These are phyloP conservation scores for Cadophora luteo-olivacea DNA, from an alignment of 2,329 filamentous ascomycete species.

Conservation along the genomic window DNA sequence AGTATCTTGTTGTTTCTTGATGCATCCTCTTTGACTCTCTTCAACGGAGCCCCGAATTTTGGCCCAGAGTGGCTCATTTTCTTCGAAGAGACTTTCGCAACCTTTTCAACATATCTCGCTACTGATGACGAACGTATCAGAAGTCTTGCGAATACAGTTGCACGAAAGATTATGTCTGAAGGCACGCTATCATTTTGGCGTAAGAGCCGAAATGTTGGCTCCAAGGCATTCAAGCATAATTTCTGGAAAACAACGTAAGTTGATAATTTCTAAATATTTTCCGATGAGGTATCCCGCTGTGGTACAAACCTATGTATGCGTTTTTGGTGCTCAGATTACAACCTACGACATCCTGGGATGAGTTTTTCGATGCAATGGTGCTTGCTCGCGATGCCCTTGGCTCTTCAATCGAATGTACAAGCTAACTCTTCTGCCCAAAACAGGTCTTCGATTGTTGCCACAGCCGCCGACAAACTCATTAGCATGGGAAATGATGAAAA, in stretches of 20 bases:
- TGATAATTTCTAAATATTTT: background rate
- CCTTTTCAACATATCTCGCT: conserved; percentile 42
- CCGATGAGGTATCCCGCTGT: background rate
- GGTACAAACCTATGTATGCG: background rate
- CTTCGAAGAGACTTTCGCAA: conserved; percentile 41
- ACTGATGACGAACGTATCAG: conserved; percentile 45
- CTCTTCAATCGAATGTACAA: background rate
- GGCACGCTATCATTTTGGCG: conserved; percentile 38
- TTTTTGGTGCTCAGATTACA: background rate
- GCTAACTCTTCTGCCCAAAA: background rate
- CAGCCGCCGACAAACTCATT: conserved; percentile 41
- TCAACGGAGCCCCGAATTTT: conserved; percentile 50
- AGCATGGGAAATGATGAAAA: conserved; percentile 37
- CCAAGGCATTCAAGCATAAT: conserved; percentile 38
- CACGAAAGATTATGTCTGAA: conserved; percentile 40
- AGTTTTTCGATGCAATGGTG: background rate
- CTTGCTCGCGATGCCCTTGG: background rate
- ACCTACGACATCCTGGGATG: background rate
- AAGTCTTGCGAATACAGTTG: conserved; percentile 40
- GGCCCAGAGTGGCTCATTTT: conserved; percentile 46
- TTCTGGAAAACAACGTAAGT: conserved; percentile 48
- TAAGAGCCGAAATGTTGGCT: conserved; percentile 32
- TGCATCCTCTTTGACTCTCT: conserved; percentile 57
- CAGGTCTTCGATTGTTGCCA: conserved; percentile 42
- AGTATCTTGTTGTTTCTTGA: conserved; percentile 64